A percentile compares a stretch with the other conserved stretches of the same genome.
phyloP scores from a whole-genome alignment of 495 filamentous ascomycete genomes.

The Penicillium argentinense region DNA sequence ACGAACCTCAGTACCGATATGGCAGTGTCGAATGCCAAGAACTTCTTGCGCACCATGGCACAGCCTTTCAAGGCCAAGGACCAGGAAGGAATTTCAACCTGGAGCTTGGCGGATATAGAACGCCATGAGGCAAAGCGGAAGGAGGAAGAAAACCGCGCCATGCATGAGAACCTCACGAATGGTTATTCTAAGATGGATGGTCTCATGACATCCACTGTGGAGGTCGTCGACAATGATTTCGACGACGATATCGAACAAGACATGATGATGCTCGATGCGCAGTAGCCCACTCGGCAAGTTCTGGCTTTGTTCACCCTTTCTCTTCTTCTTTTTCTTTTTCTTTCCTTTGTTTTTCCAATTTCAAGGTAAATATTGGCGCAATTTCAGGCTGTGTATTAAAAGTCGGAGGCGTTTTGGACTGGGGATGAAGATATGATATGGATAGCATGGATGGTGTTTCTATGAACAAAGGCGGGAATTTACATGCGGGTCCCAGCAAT shows the following conservation, averaged over 20 bases:
- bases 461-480: slow-evolving; percentile 4
- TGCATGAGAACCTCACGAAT: slow-evolving; percentile 27
- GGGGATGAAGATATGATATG: slow-evolving; percentile 11
- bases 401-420: slow-evolving; percentile 16
- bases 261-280: slow-evolving; percentile 62
- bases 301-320: slow-evolving; percentile 5
- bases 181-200: slow-evolving; percentile 28
- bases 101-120: slow-evolving; percentile 77
- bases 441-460: slow-evolving; percentile 28
- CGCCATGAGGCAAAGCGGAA: slow-evolving; percentile 68
- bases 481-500: background rate
- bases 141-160: slow-evolving; percentile 62
- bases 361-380: slow-evolving; percentile 6
- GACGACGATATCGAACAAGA: slow-evolving; percentile 63
- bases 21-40: slow-evolving; percentile 83
- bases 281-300: slow-evolving; percentile 31
- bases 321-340: background rate
- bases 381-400: background rate
- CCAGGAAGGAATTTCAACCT: slow-evolving; percentile 90
- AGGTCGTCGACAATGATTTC: slow-evolving; percentile 47
- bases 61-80: slow-evolving; percentile 80
- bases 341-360: background rate
- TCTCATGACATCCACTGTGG: slow-evolving; percentile 17
- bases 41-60: slow-evolving; percentile 86
- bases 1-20: slow-evolving; percentile 92